Evolutionary conservation across 2,329 filamentous ascomycete genomes (phyloP), one percentile per base, ranked within the genome.

Genomic region (Cladosporium austrohemisphaericum): DNA sequence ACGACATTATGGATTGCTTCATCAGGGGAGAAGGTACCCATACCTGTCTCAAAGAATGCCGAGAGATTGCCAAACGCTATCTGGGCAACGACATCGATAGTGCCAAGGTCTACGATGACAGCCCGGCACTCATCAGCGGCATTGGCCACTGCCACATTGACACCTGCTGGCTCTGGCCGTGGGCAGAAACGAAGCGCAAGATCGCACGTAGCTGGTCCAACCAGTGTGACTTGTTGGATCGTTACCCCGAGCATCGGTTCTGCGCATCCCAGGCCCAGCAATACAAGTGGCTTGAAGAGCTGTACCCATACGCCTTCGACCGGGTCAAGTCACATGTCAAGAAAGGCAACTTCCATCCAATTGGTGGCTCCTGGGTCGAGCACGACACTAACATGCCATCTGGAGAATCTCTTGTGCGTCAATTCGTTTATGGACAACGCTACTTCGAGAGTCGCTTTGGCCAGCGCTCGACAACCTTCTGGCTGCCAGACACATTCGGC

Each of bases 81-180:
- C 71, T 97, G 10, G 92, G 93, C 1, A 75, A 86, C 33, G 79
- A 86, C 49, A 82, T 95, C 38, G 85, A 95, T 65, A 91, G 88
- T 5, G 76, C 85, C 46, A 82, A 88, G 56, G 89, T 98, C 8
- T 98, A 97, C 64, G 78, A 88, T 32, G 84, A 82, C 54, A 84
- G 84, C 20, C 77, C 85, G 26, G 81, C 88, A 1, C 77, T 94
- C 52, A 88, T 97, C 3, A 93, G 83, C 60, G 92, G 83, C 28
- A 92, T 97, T 57, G 93, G 93, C 0, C 89, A 98, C 67, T 98
- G 93, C 60, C 93, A 98, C 68, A 98, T 98, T 58, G 93, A 97
- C 70, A 95, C 86, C 22, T 96, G 92, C 70, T 98, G 93, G 93
- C 77, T 98, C 28, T 98, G 93, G 93, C 93, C 93, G 0, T 98